Base-by-base conservation (phyloP, 2,329 filamentous ascomycete species). In the Rhinocladiella mackenziei region DNA sequence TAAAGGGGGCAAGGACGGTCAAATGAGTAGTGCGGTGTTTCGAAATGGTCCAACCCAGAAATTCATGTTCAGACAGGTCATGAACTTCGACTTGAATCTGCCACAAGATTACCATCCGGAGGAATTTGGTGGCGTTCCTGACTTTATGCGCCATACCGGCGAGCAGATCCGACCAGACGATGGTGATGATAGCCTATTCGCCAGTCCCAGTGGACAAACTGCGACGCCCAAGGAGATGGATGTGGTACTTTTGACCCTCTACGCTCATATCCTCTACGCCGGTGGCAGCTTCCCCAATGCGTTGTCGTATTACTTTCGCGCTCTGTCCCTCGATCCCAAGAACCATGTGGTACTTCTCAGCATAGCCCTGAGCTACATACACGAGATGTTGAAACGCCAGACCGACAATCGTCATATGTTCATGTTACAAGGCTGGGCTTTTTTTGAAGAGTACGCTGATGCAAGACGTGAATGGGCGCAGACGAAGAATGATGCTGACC, bases 1-100 rank as follows among this genome's bases (percentile, higher is more conserved):
- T 20, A 86, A 40, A 38, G 42, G 18, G 14, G 50, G 49, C 15
- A 54, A 50, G 29, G 38, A 44, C 22, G 48, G 38, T 10, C 50
- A 51, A 13, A 39, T 50, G 33, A 29, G 30, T 11, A 48, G 43
- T 28, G 48, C 49, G 7, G 26, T 84, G 72, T 95, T 91, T 64
- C 83, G 83, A 39, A 38, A 23, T 19, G 36, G 86, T 0, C 83
- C 87, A 0, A 83, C 84, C 14, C 89, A 95, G 64, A 97, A 97
- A 63, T 94, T 86, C 60, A 81, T 97, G 58, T 74, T 96, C 45
- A 82, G 92, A 3, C 88, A 94, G 65, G 86, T 98, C 66, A 94
- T 94, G 64, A 80, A 81, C 3, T 86, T 94, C 70, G 92, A 98
- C 64, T 83, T 77, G 51, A 72, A 85, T 2, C 70, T 83, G 32